phyloP scores from a whole-genome alignment of 768 basidiomycete species.

The Sistotremastrum niveocremeum region DNA sequence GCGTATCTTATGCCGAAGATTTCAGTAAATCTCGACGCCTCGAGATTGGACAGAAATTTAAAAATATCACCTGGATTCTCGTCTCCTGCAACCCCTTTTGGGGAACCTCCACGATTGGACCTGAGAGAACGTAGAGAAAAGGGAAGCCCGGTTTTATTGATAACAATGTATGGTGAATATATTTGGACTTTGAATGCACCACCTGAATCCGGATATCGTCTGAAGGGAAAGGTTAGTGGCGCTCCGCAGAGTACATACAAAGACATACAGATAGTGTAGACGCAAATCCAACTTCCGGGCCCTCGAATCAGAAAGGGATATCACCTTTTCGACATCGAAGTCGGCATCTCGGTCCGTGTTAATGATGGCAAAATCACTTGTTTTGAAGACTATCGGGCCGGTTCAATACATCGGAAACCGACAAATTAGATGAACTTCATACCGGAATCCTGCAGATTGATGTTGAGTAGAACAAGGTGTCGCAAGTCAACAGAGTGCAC shows the following conservation, averaged over 20 bases:
- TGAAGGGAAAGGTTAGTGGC: constrained; percentile 11
- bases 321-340: constrained; percentile 63
- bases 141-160: constrained; percentile 87
- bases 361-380: constrained; percentile 95
- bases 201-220: constrained; percentile 77
- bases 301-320: constrained; percentile 59
- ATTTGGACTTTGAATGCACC: constrained; percentile 95
- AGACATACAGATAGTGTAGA: constrained; percentile 79
- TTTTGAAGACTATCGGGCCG: constrained; percentile 54
- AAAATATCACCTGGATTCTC: constrained; percentile 38
- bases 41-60: neutral
- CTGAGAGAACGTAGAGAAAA: constrained; percentile 58
- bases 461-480: constrained; percentile 80
- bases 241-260: neutral
- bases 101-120: constrained; percentile 44
- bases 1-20: constrained; percentile 22
- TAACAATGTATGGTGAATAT: constrained; percentile 75
- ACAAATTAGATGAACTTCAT: constrained; percentile 7
- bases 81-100: constrained; percentile 80
- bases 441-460: constrained; percentile 90
- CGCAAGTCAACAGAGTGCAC: constrained; percentile 88
- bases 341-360: constrained; percentile 87
- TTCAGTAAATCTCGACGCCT: constrained; percentile 10
- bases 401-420: constrained; percentile 1
- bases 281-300: constrained; percentile 68